Conservation (phyloP, 2,329 filamentous ascomycete species). For the Diaporthe citri region DNA sequence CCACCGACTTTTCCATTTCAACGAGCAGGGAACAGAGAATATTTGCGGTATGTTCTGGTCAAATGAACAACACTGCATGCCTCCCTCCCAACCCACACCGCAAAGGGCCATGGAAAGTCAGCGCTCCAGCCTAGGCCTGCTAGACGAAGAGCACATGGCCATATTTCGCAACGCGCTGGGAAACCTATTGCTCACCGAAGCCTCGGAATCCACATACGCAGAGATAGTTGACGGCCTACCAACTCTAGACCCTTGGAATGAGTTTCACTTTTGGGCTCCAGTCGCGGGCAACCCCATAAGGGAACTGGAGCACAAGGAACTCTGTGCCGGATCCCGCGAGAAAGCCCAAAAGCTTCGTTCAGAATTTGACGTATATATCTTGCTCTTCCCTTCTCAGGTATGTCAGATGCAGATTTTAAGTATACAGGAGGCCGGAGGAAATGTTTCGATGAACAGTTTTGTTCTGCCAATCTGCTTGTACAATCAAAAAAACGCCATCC, state of each 20-base stretch:
- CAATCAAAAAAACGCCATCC: not conserved
- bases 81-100: not conserved
- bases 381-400: not conserved
- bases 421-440: not conserved
- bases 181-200: not conserved
- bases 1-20: not conserved
- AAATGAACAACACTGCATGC: not conserved
- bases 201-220: not conserved
- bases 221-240: not conserved
- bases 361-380: not conserved
- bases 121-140: not conserved
- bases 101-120: not conserved
- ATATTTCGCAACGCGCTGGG: not conserved
- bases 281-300: not conserved
- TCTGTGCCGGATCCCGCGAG: not conserved
- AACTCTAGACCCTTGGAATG: not conserved
- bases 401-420: not conserved
- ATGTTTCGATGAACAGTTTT: not conserved
- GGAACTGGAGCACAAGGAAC: not conserved
- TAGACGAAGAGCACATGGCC: not conserved
- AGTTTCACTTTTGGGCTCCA: not conserved
- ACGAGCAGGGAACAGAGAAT: not conserved
- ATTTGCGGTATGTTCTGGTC: no score
- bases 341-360: not conserved
- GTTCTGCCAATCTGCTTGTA: not conserved